phyloP scores from a whole-genome alignment of 768 basidiomycete genomes.

The Agaricus blazei region DNA sequence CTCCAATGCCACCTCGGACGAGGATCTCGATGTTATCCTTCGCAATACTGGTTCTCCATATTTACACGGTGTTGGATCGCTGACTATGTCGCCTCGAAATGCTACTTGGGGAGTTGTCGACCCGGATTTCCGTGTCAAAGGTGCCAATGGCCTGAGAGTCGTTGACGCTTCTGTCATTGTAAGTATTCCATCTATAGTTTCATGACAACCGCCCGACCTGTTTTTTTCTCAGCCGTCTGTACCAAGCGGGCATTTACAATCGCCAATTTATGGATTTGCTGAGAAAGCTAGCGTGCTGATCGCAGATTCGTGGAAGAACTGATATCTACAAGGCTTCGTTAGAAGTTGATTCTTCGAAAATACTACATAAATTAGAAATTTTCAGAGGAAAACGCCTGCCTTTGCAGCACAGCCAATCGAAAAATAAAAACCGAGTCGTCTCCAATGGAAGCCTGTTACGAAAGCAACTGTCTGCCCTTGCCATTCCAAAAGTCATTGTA shows the following conservation, averaged over 20 bases:
- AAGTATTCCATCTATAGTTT: neutral
- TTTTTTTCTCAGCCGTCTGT: constrained; percentile 3
- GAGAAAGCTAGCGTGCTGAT: constrained; percentile 7
- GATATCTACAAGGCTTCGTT: too few relatives aligned
- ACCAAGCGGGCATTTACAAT: constrained; percentile 6
- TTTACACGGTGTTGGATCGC: constrained; percentile 29
- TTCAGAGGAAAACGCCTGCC: too few relatives aligned
- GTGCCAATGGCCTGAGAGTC: constrained; percentile 29
- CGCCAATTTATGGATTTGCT: constrained; percentile 3
- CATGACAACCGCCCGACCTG: too few relatives aligned
- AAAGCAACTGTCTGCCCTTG: too few relatives aligned
- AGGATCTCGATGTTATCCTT: constrained; percentile 23
- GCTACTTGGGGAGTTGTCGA: constrained; percentile 30
- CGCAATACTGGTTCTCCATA: constrained; percentile 20
- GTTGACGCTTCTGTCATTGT: constrained; percentile 15
- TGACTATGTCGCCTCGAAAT: constrained; percentile 24
- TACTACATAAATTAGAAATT: too few relatives aligned
- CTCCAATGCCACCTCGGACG: constrained; percentile 15
- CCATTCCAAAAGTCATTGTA: too few relatives aligned
- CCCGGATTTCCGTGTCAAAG: constrained; percentile 33
- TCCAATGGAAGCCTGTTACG: too few relatives aligned
- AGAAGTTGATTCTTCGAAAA: too few relatives aligned
- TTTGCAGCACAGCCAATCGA: too few relatives aligned
- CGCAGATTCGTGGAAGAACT: neutral
- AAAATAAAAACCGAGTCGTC: too few relatives aligned